phyloP scores from a whole-genome alignment of 163 green algal species.

The Scenedesmus sp. region DNA sequence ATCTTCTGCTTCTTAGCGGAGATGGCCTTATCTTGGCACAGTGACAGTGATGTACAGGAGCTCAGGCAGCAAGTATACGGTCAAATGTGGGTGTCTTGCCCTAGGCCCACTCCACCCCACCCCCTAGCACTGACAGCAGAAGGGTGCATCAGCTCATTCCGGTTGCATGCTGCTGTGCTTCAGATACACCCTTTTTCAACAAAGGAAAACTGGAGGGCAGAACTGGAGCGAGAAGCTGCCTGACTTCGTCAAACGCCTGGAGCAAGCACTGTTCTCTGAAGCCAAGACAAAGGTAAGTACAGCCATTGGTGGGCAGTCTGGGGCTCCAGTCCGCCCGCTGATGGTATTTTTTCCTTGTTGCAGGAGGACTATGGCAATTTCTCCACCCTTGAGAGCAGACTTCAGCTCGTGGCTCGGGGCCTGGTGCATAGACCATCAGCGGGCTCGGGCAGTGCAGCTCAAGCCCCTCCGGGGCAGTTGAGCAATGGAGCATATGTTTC shows the following conservation, averaged over 20 bases:
- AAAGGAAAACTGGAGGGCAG: constrained; percentile 49
- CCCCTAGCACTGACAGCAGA: constrained; percentile 4
- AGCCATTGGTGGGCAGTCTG: background rate
- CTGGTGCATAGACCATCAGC: constrained; percentile 64
- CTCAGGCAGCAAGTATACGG: constrained; percentile 25
- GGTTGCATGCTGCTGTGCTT: background rate
- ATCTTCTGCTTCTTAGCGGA: background rate
- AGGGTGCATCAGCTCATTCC: background rate
- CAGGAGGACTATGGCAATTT: constrained; percentile 94
- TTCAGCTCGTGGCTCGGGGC: constrained; percentile 85
- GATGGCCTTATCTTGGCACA: constrained; percentile 25
- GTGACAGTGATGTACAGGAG: constrained; percentile 41
- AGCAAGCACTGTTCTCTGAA: constrained; percentile 86
- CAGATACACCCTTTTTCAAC: constrained; percentile 57
- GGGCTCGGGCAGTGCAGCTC: background rate
- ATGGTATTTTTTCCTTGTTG: background rate
- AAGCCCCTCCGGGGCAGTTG: background rate
- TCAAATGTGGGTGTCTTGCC: constrained; percentile 25
- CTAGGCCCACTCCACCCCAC: background rate
- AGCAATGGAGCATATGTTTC: constrained; percentile 12
- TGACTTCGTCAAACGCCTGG: constrained; percentile 90
- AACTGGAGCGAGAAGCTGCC: constrained; percentile 83
- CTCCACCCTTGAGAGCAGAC: constrained; percentile 83
- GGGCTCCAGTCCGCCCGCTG: background rate
- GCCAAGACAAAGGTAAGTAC: constrained; percentile 80